phyloP scores from a whole-genome alignment of 345 rosid species.

The Cardamine chenopodiifolia region DNA sequence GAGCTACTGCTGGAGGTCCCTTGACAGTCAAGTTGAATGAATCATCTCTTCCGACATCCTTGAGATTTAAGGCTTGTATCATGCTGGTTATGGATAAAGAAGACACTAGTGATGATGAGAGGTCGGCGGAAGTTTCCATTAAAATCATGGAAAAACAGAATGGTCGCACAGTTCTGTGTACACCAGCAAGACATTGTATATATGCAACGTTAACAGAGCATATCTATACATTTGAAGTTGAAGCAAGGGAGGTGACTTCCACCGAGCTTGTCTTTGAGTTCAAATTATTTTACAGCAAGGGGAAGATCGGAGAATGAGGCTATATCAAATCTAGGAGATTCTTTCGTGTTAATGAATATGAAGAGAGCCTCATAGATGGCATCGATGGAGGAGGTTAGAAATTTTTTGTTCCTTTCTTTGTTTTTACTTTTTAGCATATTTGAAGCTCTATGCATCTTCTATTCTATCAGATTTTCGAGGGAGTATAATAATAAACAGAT shows the following conservation, averaged over 20 bases:
- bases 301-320: neutral
- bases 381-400: neutral
- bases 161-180: neutral
- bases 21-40: neutral
- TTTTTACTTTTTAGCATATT: no score
- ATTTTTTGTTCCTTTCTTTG: no score
- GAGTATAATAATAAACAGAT: no score
- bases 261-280: neutral
- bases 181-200: fast-evolving
- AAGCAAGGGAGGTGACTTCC: neutral
- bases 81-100: neutral
- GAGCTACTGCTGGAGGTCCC: neutral
- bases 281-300: fast-evolving
- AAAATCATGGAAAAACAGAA: neutral
- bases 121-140: no score
- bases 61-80: neutral
- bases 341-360: neutral
- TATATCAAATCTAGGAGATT: neutral
- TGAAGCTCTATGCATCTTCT: no score
- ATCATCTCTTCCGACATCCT: no score
- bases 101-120: no score
- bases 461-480: no score
- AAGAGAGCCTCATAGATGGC: neutral
- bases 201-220: neutral
- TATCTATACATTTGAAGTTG: conserved; percentile 1